Percentiles rank a stretch among this genome's conserved stretches.
phyloP scores from a whole-genome alignment of 2,329 filamentous ascomycete species.

The Scorias spongiosa region DNA sequence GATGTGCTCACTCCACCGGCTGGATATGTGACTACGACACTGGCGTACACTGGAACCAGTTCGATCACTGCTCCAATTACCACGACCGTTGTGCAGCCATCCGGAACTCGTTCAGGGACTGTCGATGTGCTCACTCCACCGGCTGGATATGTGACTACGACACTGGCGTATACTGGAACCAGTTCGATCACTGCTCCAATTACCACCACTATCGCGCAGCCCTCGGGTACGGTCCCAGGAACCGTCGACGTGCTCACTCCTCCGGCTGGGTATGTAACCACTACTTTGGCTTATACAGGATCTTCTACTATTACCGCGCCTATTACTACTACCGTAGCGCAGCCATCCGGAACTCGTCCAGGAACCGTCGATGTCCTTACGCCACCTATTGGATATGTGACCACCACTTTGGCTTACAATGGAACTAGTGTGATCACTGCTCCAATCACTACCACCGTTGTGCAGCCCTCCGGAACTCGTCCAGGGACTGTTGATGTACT shows the following conservation, averaged over 20 bases:
- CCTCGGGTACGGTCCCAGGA: not conserved
- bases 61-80: conserved; percentile 3
- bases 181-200: not conserved
- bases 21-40: not conserved
- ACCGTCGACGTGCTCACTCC: not conserved
- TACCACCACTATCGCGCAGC: conserved; percentile 1
- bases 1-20: not conserved
- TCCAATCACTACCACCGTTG: conserved; percentile 5
- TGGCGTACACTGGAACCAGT: conserved; percentile 1
- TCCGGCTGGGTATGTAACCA: conserved; percentile 1
- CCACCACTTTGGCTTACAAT: not conserved
- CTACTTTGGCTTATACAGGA: conserved; percentile 2
- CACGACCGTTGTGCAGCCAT: conserved; percentile 4
- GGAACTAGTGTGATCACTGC: conserved; percentile 1
- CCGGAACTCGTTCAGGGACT: conserved; percentile 4
- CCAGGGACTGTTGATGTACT: conserved; percentile 5
- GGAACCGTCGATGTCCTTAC: conserved; percentile 1
- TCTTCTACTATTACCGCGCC: conserved; percentile 1
- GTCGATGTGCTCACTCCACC: conserved; percentile 4
- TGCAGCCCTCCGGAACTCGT: conserved; percentile 3
- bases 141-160: not conserved
- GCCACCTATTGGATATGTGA: not conserved
- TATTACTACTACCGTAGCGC: conserved; percentile 1
- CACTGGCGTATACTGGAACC: not conserved
- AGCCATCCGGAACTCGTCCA: conserved; percentile 1